These are phyloP conservation scores for Cryptococcus sp. DNA, from an alignment of 1,284 basidiomycete genomes.

Conservation along the genomic window DNA sequence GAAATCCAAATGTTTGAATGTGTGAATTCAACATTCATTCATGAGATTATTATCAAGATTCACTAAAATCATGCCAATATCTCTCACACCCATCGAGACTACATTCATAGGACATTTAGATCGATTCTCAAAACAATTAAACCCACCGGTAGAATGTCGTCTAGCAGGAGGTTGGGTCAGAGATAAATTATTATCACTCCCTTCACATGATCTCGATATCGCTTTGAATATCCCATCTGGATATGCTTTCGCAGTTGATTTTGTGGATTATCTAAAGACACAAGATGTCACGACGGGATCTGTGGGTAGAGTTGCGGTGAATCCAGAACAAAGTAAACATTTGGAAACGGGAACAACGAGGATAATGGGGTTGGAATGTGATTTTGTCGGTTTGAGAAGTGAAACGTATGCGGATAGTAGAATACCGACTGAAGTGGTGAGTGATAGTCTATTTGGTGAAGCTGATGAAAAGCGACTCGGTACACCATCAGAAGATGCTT, in stretches of 20 bases:
- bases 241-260: constrained; percentile 75
- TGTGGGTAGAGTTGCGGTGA: constrained; percentile 77
- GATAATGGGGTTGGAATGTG: constrained; percentile 77
- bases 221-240: constrained; percentile 88
- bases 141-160: constrained; percentile 60
- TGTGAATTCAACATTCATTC: neutral
- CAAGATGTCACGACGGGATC: constrained; percentile 57
- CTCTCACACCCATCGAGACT: constrained; percentile 30
- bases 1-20: neutral
- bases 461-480: constrained; percentile 67
- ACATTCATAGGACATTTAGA: constrained; percentile 39
- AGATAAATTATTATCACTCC: constrained; percentile 84
- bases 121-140: constrained; percentile 29
- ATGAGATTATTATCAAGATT: neutral
- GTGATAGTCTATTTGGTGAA: constrained; percentile 33
- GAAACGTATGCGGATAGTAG: constrained; percentile 89
- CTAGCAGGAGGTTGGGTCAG: constrained; percentile 96
- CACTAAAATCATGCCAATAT: constrained; percentile 2
- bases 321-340: constrained; percentile 97
- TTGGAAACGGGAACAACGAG: constrained; percentile 91
- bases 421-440: constrained; percentile 80
- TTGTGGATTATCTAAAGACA: constrained; percentile 63
- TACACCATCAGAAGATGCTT: constrained; percentile 86
- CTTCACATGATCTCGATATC: constrained; percentile 91
- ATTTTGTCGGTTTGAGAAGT: constrained; percentile 90